Conservation (phyloP, 2,329 filamentous ascomycete species). For the Fusarium mexicanum region DNA sequence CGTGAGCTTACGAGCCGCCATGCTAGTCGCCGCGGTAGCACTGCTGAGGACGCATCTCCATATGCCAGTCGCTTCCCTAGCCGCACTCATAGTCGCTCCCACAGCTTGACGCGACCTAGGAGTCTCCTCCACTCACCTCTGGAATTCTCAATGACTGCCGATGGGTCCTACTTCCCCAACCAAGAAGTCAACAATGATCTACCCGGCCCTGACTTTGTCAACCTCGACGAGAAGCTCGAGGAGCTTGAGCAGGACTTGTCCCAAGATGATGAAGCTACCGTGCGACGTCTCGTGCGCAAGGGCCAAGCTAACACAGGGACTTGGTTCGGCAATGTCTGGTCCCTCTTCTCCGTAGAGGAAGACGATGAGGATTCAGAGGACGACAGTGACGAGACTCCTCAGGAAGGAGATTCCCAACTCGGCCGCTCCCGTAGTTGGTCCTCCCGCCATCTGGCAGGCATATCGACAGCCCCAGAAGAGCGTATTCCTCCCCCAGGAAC, state of each 20-base stretch:
- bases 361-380: slow-evolving; percentile 62
- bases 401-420: slow-evolving; percentile 40
- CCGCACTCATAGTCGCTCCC: slow-evolving; percentile 51
- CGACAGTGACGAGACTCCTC: slow-evolving; percentile 50
- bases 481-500: slow-evolving; percentile 59
- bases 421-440: slow-evolving; percentile 48
- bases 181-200: slow-evolving; percentile 48
- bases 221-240: slow-evolving; percentile 68
- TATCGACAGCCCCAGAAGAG: slow-evolving; percentile 55
- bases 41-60: slow-evolving; percentile 47
- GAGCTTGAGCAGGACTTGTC: slow-evolving; percentile 61
- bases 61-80: slow-evolving; percentile 60
- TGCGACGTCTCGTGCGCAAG: slow-evolving; percentile 65
- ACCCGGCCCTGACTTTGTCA: slow-evolving; percentile 69
- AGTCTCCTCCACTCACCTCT: slow-evolving; percentile 57
- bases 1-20: slow-evolving; percentile 59
- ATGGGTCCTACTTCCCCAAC: slow-evolving; percentile 38
- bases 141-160: slow-evolving; percentile 47
- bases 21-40: slow-evolving; percentile 59
- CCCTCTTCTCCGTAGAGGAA: slow-evolving; percentile 70
- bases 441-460: slow-evolving; percentile 52
- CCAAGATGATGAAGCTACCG: slow-evolving; percentile 66
- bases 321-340: slow-evolving; percentile 70
- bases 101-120: slow-evolving; percentile 48
- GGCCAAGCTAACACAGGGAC: slow-evolving; percentile 62